These are phyloP conservation scores for Zarea fungicola DNA, from an alignment of 2,329 filamentous ascomycete genomes.

Conservation along the genomic window DNA sequence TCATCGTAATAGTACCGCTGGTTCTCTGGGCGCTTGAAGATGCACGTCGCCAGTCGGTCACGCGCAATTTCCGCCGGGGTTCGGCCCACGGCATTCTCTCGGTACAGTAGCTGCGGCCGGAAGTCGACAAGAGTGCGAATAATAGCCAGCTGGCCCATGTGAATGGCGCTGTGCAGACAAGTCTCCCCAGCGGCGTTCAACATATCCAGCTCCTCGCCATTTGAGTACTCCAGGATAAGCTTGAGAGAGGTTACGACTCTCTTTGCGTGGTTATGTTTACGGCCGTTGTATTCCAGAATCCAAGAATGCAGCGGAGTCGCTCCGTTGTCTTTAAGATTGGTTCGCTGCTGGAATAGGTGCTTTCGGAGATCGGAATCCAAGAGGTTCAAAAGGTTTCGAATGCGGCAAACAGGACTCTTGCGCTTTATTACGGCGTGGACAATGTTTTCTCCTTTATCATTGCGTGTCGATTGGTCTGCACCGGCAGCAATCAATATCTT, in stretches of 20 bases:
- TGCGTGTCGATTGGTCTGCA: conserved; percentile 63
- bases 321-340: conserved; percentile 43
- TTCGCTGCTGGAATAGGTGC: conserved; percentile 55
- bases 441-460: conserved; percentile 59
- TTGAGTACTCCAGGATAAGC: conserved; percentile 49
- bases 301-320: conserved; percentile 61
- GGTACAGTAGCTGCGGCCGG: conserved; percentile 55
- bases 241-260: conserved; percentile 37
- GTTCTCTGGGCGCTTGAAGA: conserved; percentile 24
- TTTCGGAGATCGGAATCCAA: conserved; percentile 53
- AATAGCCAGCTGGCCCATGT: conserved; percentile 30
- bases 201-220: conserved; percentile 50
- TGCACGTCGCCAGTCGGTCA: conserved; percentile 43
- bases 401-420: conserved; percentile 27
- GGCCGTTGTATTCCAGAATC: conserved; percentile 32
- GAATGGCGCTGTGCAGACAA: conserved; percentile 53
- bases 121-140: conserved; percentile 45
- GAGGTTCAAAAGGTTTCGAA: conserved; percentile 49
- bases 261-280: conserved; percentile 11
- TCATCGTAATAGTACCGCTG: background rate
- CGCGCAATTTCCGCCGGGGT: conserved; percentile 66
- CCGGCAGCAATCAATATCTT: conserved; percentile 61
- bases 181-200: conserved; percentile 63
- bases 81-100: conserved; percentile 71
- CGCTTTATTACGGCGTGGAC: conserved; percentile 51